Percentiles rank a stretch among this genome's conserved stretches.
Evolutionary conservation across 2,329 filamentous ascomycete genomes (phyloP).

Genomic region (Epichloe festucae): DNA sequence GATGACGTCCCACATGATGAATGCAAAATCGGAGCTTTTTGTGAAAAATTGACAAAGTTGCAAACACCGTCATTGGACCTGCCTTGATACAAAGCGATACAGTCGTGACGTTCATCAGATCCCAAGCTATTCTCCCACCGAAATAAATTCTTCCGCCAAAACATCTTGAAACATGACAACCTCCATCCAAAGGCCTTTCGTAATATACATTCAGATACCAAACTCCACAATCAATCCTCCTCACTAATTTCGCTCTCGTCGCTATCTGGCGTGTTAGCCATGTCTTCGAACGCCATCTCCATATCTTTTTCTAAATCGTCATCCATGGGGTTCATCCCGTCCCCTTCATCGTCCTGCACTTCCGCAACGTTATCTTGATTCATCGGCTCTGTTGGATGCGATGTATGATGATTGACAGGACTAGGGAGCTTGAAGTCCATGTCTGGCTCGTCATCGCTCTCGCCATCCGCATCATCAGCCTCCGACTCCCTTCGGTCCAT

Average conservation of each 20-base stretch:
- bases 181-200: neutral
- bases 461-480: conserved; percentile 31
- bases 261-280: conserved; percentile 34
- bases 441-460: conserved; percentile 35
- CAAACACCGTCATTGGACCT: neutral
- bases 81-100: neutral
- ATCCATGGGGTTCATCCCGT: conserved; percentile 18
- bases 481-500: conserved; percentile 32
- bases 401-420: conserved; percentile 31
- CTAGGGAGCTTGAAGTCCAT: conserved; percentile 40
- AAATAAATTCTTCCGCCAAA: neutral
- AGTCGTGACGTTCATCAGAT: neutral
- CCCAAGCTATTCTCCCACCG: neutral
- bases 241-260: conserved; percentile 56
- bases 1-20: too few species aligned
- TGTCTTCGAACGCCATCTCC: conserved; percentile 35
- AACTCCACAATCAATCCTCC: conserved; percentile 35
- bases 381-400: conserved; percentile 13
- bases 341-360: conserved; percentile 17
- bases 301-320: conserved; percentile 37
- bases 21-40: too few species aligned
- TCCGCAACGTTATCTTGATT: conserved; percentile 15
- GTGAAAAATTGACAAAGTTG: too few species aligned
- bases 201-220: neutral
- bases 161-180: neutral